Base-by-base conservation (phyloP, 805 yeast genomes). In the Metschnikowia orientalis region DNA sequence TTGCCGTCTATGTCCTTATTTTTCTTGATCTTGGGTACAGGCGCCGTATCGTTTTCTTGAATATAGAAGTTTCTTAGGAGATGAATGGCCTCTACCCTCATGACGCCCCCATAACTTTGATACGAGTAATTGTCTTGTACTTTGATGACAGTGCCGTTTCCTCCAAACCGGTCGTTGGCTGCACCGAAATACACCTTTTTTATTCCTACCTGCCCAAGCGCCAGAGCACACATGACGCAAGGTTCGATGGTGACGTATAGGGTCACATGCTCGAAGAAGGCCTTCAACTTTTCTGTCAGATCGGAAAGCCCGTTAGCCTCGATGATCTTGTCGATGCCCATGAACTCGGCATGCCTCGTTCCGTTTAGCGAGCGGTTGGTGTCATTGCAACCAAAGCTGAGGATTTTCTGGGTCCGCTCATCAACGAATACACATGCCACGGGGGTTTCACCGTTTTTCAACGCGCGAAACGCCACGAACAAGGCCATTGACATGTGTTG, bases 171-270 rank as follows among this genome's bases (percentile, higher is more conserved):
- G 42, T 90, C 97, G 54, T 92, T 92, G 0, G 87, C 92, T 51
- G 96, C 89, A 0, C 98, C 97, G 50, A 86, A 92, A 28, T 79
- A 78, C 1, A 90, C 95, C 24, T 67, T 64, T 18, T 75, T 59
- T 8, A 92, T 76, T 2, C 82, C 81, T 28, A 89, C 55, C 47
- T 92, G 98, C 38, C 89, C 71, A 24, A 92, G 59, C 2, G 95
- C 88, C 24, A 92, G 78, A 0, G 96, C 97, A 63, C 98, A 92
- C 98, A 92, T 92, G 6, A 92, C 82, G 54, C 98, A 92, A 0
- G 98, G 98, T 57, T 92, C 98, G 0, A 92, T 97, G 0, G 97
- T 88, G 16, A 92, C 98, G 56, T 88, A 90, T 6, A 92, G 66
- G 18, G 76, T 78, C 3, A 84, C 67, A 16, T 79, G 73, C 23